A percentile compares a stretch with the other conserved stretches of the same genome.
These are phyloP conservation scores for Boletus sp. DNA, from an alignment of 768 basidiomycete species.

Conservation along the genomic window DNA sequence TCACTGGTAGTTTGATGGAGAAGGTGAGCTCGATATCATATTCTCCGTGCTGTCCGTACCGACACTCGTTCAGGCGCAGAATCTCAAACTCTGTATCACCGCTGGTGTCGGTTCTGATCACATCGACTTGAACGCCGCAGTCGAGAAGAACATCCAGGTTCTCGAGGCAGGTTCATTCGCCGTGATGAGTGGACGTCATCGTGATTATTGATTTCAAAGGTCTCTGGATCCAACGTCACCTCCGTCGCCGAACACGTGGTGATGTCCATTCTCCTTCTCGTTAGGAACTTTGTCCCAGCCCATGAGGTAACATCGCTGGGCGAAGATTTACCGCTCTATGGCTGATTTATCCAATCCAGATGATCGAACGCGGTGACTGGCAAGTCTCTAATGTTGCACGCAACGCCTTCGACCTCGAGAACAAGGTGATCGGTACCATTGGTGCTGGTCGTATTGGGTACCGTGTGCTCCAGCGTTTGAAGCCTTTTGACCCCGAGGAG, in stretches of 20 bases:
- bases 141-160: slow-evolving; percentile 74
- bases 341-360: slow-evolving; percentile 35
- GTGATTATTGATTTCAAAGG: slow-evolving; percentile 21
- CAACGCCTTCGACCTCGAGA: slow-evolving; percentile 82
- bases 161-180: slow-evolving; percentile 41
- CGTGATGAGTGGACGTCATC: background rate
- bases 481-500: slow-evolving; percentile 84
- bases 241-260: slow-evolving; percentile 88
- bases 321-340: background rate
- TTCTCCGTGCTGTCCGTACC: background rate
- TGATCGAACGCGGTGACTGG: slow-evolving; percentile 84
- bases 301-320: slow-evolving; percentile 54
- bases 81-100: slow-evolving; percentile 84
- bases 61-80: slow-evolving; percentile 55
- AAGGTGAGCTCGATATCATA: slow-evolving; percentile 39
- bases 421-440: slow-evolving; percentile 87
- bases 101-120: slow-evolving; percentile 89
- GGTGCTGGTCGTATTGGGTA: slow-evolving; percentile 80
- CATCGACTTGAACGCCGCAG: slow-evolving; percentile 84
- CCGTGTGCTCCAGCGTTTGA: slow-evolving; percentile 76
- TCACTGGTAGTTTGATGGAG: slow-evolving; percentile 21
- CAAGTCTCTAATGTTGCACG: slow-evolving; percentile 77
- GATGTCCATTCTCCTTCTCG: slow-evolving; percentile 86
- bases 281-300: slow-evolving; percentile 83
- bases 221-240: slow-evolving; percentile 87